Evolutionary conservation across 257 asterid genomes (phyloP), one percentile per base, ranked within the genome.

Genomic region (Nicotiana noctiflora): DNA sequence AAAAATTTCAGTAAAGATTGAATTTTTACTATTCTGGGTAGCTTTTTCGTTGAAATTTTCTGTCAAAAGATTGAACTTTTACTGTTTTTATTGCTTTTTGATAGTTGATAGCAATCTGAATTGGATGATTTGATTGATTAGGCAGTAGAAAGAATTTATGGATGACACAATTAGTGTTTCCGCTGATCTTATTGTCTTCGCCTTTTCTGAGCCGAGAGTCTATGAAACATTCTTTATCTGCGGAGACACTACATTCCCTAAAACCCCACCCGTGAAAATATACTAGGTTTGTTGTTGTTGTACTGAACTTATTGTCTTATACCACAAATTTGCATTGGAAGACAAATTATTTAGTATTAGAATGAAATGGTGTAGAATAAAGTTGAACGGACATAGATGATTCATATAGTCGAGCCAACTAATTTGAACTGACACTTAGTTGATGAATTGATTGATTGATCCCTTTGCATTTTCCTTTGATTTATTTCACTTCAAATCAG

Each of bases 71-170:
- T 61, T 11, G 34, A 23, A 4, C 12, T 61, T 61, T 23, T 12
- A 61, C 5, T 23, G 18, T 23, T 61, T 52, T 32, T 61, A 7
- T 23, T 23, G 8, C 8, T 61, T 11, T 3, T 46, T 18, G 49
- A 25, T 67, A 6, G 57, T 4, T 14, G 11, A 15, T 64, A 31
- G 76, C 14, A 0, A 37, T 9, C 27, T 64, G 23, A 32, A 8
- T 65, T 63, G 76, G 77, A 70, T 70, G 77, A 70, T 44, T 70
- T 70, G 57, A 44, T 68, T 12, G 76, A 70, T 44, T 49, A 49
- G 1, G 55, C 55, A 12, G 1, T 49, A 49, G 55, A 49, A 49
- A 49, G 0, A 5, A 49, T 49, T 11, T 5, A 49, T 51, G 55
- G 55, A 51, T 51, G 55, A 51, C 0, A 51, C 1, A 51, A 51